These are phyloP conservation scores for Aureobasidium sp. DNA, from an alignment of 2,329 filamentous ascomycete species.

Conservation along the genomic window DNA sequence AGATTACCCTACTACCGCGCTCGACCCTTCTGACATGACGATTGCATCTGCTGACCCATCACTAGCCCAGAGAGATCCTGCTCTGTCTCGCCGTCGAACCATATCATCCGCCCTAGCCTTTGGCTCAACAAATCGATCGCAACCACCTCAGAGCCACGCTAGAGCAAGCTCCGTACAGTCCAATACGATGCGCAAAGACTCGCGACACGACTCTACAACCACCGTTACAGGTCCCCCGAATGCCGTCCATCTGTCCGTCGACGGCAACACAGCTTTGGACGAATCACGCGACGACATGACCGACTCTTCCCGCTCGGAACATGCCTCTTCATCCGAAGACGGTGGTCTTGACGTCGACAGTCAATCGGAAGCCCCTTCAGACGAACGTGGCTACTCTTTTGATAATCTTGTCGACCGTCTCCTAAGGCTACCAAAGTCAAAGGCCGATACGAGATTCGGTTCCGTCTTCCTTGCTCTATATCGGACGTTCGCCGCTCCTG, in stretches of 20 bases:
- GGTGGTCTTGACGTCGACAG: slow-evolving; percentile 35
- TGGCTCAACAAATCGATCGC: neutral
- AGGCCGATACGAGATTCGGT: slow-evolving; percentile 80
- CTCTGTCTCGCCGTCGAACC: slow-evolving; percentile 9
- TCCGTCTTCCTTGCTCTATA: slow-evolving; percentile 89
- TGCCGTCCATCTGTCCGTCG: slow-evolving; percentile 36
- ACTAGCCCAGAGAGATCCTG: slow-evolving; percentile 1
- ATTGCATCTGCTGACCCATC: neutral
- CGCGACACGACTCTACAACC: slow-evolving; percentile 29
- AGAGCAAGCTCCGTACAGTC: slow-evolving; percentile 43
- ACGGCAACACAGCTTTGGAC: slow-evolving; percentile 58
- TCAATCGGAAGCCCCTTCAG: slow-evolving; percentile 31
- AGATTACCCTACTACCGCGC: neutral
- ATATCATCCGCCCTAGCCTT: slow-evolving; percentile 4
- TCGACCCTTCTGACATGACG: neutral
- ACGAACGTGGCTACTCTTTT: slow-evolving; percentile 53
- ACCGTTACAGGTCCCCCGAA: slow-evolving; percentile 19
- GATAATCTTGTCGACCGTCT: slow-evolving; percentile 69
- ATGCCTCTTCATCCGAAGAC: slow-evolving; percentile 56
- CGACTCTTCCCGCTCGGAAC: slow-evolving; percentile 58
- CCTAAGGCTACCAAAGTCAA: slow-evolving; percentile 71
- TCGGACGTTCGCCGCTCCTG: slow-evolving; percentile 82
- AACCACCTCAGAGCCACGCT: slow-evolving; percentile 33
- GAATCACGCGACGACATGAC: slow-evolving; percentile 50
- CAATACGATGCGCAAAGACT: slow-evolving; percentile 22